Conservation (phyloP, 805 yeast genomes). For the Candida broadrunensis region DNA sequence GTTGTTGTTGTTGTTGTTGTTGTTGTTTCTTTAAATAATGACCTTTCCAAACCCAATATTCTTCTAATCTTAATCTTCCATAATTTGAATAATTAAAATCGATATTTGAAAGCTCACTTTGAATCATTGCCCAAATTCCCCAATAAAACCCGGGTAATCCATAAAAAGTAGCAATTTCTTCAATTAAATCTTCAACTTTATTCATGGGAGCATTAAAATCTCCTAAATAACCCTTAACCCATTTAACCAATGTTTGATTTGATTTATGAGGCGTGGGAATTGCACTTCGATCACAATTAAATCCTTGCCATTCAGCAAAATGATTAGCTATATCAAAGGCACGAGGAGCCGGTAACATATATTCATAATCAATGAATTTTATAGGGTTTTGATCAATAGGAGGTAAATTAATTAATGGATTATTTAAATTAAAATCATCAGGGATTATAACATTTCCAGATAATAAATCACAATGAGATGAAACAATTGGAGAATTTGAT, state of each 20-base stretch:
- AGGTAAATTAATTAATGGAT: conserved; percentile 13
- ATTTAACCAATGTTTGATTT: conserved; percentile 46
- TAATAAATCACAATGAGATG: conserved; percentile 69
- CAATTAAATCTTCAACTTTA: conserved; percentile 43
- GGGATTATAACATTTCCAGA: conserved; percentile 74
- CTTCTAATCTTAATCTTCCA: conserved; percentile 56
- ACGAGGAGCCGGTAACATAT: conserved; percentile 68
- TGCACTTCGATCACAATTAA: conserved; percentile 59
- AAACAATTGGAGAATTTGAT: conserved; percentile 53
- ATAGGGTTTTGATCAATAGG: conserved; percentile 36
- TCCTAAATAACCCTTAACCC: conserved; percentile 59
- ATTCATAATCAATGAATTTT: conserved; percentile 69
- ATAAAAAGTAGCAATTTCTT: conserved; percentile 59
- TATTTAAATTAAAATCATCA: conserved; percentile 15
- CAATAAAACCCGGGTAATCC: conserved; percentile 83
- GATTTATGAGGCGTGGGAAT: conserved; percentile 51
- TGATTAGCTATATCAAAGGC: conserved; percentile 76
- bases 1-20: too few species aligned
- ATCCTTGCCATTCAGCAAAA: conserved; percentile 81
- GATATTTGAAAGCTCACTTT: conserved; percentile 62
- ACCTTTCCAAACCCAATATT: conserved; percentile 68
- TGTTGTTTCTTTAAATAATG: conserved; percentile 4
- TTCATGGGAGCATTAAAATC: conserved; percentile 21
- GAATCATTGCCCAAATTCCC: conserved; percentile 84
- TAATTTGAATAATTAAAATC: conserved; percentile 70